phyloP scores from a whole-genome alignment of 495 filamentous ascomycete species.

The Annulohypoxylon stygium region DNA sequence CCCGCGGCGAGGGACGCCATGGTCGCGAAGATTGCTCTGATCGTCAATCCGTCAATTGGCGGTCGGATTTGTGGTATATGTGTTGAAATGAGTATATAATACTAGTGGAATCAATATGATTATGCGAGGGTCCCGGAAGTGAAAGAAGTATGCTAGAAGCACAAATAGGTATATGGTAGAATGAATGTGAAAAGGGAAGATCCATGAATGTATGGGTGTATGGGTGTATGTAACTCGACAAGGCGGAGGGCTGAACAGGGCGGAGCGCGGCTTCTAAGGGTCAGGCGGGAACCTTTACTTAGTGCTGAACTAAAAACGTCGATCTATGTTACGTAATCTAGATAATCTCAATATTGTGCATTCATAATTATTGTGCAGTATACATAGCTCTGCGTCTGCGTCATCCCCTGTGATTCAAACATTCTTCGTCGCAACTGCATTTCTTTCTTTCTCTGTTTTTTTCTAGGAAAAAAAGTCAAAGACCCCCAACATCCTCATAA shows the following conservation, averaged over 20 bases:
- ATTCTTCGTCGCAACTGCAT: no score
- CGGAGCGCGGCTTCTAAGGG: background rate
- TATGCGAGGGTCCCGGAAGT: no score
- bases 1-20: constrained; percentile 50
- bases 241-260: constrained; percentile 41
- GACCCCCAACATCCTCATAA: no score
- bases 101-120: background rate
- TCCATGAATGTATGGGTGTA: constrained; percentile 9
- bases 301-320: constrained; percentile 3
- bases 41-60: background rate
- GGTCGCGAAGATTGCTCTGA: constrained; percentile 19
- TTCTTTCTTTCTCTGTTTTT: no score
- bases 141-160: background rate
- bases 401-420: no score
- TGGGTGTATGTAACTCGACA: constrained; percentile 15
- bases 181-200: background rate
- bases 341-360: background rate
- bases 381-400: no score
- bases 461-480: no score
- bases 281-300: constrained; percentile 8
- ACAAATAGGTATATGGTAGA: background rate
- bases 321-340: constrained; percentile 5
- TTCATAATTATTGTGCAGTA: background rate
- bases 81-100: background rate
- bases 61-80: background rate